Base-by-base conservation (phyloP, 805 yeast genomes). In the Saccharomycopsis synnaedendra region DNA sequence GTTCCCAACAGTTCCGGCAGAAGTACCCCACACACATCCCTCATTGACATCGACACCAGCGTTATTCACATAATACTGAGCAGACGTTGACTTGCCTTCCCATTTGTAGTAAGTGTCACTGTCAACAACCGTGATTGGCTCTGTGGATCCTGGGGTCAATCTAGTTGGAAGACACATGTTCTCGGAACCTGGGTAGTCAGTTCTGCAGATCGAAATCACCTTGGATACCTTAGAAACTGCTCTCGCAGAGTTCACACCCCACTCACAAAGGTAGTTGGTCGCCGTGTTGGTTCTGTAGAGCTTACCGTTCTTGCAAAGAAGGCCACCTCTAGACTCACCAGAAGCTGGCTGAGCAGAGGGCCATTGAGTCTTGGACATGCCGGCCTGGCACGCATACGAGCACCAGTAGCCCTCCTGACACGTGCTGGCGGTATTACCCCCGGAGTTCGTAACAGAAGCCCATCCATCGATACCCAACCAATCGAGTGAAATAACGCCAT, bases 301-400 rank as follows among this genome's bases (percentile, higher is more conserved):
- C 62, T 67, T 70, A 48, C 87, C 87, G 58, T 71, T 70, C 49
- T 70, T 58, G 71, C 88, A 82, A 56, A 64, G 63, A 57, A 82
- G 69, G 52, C 88, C 88, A 66, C 88, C 88, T 47, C 81, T 76
- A 40, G 86, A 77, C 52, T 78, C 76, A 64, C 86, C 88, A 59
- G 67, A 74, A 38, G 75, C 50, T 38, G 88, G 88, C 66, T 81
- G 88, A 34, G 62, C 56, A 39, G 74, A 61, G 38, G 87, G 87
- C 86, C 86, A 81, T 67, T 81, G 88, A 50, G 87, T 80, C 71
- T 81, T 81, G 58, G 86, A 78, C 83, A 78, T 78, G 71, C 88
- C 88, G 39, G 86, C 72, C 61, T 79, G 82, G 64, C 88, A 81
- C 46, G 86, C 85, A 61, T 81, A 81, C 46, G 87, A 81, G 64